Conservation (phyloP, 352 stramenopile genomes). For the Globisporangium ultimum region DNA sequence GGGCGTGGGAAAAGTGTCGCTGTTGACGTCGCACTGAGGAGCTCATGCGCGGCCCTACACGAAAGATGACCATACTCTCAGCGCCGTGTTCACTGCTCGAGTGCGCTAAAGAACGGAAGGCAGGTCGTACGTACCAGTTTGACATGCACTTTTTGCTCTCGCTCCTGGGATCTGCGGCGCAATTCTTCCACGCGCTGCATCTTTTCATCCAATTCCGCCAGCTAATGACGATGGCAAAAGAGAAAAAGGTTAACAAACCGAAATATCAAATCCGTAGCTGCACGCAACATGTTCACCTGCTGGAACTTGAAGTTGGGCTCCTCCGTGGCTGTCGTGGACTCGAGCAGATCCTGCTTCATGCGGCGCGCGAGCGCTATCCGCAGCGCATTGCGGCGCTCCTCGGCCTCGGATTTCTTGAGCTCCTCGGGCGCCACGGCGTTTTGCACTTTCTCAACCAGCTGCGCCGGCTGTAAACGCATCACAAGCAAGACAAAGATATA, state of each 20-base stretch:
- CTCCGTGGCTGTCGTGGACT: conserved; percentile 23
- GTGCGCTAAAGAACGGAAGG: no score
- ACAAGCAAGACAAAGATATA: not conserved
- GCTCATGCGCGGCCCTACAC: no score
- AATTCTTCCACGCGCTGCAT: conserved; percentile 74
- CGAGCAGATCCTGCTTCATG: conserved; percentile 81
- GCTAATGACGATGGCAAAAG: conserved; percentile 13
- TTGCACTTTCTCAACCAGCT: conserved; percentile 68
- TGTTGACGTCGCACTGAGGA: no score
- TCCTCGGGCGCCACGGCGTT: conserved; percentile 41
- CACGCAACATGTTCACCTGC: conserved; percentile 29
- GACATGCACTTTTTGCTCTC: conserved; percentile 52
- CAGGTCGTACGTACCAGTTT: conserved; percentile 35
- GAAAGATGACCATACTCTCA: no score
- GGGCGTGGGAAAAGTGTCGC: no score
- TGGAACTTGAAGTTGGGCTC: conserved; percentile 48
- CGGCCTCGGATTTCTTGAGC: conserved; percentile 61
- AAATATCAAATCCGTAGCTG: no score
- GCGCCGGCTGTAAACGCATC: conserved; percentile 24
- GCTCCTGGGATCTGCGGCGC: conserved; percentile 57
- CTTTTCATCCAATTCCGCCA: conserved; percentile 73
- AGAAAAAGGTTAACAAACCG: no score
- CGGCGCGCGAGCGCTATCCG: conserved; percentile 65
- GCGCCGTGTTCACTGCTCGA: no score
- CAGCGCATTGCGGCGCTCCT: conserved; percentile 65